Evolutionary conservation across 202 grass and related monocot species (phyloP).

Genomic region (Brachypodium distachyon): DNA sequence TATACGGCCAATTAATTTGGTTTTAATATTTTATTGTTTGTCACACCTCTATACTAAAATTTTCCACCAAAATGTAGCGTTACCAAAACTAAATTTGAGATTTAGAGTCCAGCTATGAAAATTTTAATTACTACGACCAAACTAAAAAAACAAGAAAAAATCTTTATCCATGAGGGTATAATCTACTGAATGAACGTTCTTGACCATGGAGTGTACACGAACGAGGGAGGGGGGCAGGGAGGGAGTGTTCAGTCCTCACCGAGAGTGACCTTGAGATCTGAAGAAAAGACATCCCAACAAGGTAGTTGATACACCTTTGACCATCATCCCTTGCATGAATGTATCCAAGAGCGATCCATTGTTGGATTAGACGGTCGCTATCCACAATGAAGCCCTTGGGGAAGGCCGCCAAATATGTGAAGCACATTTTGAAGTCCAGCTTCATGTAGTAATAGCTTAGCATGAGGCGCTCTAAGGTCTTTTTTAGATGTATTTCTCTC

Average conservation of each 20-base stretch:
- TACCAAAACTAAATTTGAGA: no score
- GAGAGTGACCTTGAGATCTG: not conserved
- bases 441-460: constrained; percentile 32
- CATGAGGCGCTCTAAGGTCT: not conserved
- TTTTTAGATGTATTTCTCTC: not conserved
- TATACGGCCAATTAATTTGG: no score
- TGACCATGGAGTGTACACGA: no score
- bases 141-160: no score
- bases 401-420: constrained; percentile 23
- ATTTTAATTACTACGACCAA: no score
- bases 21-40: no score
- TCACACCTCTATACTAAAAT: not conserved
- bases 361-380: not conserved
- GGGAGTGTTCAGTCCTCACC: not conserved
- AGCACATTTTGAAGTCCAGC: constrained; percentile 16
- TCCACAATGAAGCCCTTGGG: constrained; percentile 15
- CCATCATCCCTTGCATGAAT: not conserved
- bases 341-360: constrained; percentile 36
- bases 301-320: not conserved
- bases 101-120: no score
- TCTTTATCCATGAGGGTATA: no score
- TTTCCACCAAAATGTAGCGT: no score
- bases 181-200: no score
- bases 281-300: constrained; percentile 14
- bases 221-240: no score